Base-by-base conservation (phyloP, 176 grass and related monocot genomes). In the Hordeum marinum region DNA sequence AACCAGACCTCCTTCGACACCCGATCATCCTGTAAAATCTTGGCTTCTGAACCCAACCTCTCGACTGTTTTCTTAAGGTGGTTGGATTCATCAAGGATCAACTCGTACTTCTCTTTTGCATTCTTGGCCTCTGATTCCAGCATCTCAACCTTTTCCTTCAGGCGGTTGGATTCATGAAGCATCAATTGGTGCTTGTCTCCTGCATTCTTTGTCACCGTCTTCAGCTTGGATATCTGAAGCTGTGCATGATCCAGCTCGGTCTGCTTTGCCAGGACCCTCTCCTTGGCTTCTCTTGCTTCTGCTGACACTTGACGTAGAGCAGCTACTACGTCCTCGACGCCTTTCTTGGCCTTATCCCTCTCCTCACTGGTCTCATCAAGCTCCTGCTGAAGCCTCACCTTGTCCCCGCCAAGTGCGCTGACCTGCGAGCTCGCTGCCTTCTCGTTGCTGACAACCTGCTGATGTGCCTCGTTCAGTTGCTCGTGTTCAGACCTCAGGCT, bases 261-360 rank as follows among this genome's bases (percentile, higher is more conserved):
- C 81, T 96, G 91, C 31, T 91, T 96, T 2, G 68, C 37, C 6
- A 93, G 42, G 9, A 86, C 84, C 9, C 84, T 85, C 13, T 96
- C 94, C 76, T 93, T 90, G 27, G 91, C 89, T 77, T 89, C 94
- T 37, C 94, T 89, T 12, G 89, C 91, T 58, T 96, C 91, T 1
- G 87, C 86, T 3, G 94, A 93, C 11, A 96, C 94, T 12, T 93
- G 69, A 1, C 86, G 89, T 20, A 93, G 81, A 21, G 91, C 89
- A 0, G 87, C 86, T 24, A 89, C 91, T 25, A 93, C 79, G 69
- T 93, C 89, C 14, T 89, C 87, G 3, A 93, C 75, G 5, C 89
- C 84, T 67, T 90, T 93, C 89, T 96, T 96, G 4, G 35, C 83
- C 42, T 80, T 96, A 13, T 94, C 85, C 79, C 50, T 87, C 77